phyloP scores from a whole-genome alignment of 2,329 filamentous ascomycete species.

The Corynespora cassiicola region DNA sequence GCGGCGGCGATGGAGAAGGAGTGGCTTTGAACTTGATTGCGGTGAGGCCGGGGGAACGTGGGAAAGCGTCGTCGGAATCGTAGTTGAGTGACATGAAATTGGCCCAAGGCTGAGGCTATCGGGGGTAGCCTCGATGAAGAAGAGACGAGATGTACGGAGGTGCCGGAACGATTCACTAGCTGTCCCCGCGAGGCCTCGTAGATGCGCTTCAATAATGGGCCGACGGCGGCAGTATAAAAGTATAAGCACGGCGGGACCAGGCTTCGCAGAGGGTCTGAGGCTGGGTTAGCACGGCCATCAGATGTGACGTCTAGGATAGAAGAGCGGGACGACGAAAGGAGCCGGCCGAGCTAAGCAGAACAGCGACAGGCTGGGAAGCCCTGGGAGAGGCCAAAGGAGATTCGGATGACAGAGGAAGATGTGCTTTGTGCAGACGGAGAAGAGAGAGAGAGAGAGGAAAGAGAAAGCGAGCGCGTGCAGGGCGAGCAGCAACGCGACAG shows the following conservation, averaged over 20 bases:
- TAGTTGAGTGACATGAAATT: constrained; percentile 47
- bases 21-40: constrained; percentile 53
- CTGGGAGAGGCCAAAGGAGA: too few species aligned
- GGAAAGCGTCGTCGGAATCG: constrained; percentile 57
- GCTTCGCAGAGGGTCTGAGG: constrained; percentile 28
- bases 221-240: constrained; percentile 22
- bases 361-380: too few species aligned
- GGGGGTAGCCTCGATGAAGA: constrained; percentile 22
- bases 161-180: constrained; percentile 10
- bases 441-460: constrained; percentile 1
- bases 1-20: constrained; percentile 61
- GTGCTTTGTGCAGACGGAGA: not conserved
- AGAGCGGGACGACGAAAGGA: too few species aligned
- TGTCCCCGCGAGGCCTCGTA: constrained; percentile 30
- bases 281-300: constrained; percentile 32
- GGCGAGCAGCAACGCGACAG: not conserved
- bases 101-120: constrained; percentile 24
- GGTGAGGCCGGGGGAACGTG: constrained; percentile 50
- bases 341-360: too few species aligned
- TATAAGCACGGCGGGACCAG: constrained; percentile 26
- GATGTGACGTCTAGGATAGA: too few species aligned
- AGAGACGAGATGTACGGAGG: constrained; percentile 8
- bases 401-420: too few species aligned
- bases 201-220: constrained; percentile 21
- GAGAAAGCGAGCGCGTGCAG: constrained; percentile 2